Evolutionary conservation across 1,284 basidiomycete species (phyloP).

Genomic region (Cystobasidiaceae sp.): DNA sequence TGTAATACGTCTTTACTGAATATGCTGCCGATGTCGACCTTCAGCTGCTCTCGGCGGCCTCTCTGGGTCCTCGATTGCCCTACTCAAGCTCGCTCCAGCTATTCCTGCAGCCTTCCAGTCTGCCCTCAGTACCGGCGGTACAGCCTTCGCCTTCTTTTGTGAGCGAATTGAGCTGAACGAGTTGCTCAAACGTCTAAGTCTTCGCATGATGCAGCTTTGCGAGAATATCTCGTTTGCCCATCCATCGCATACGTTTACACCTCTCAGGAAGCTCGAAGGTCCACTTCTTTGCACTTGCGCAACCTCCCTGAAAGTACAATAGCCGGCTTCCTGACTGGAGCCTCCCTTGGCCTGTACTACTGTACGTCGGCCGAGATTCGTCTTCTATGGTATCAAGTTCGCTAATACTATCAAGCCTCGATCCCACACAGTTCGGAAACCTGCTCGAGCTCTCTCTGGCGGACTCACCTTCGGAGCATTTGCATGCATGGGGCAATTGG

Average conservation of each 20-base stretch:
- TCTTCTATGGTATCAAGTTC: neutral
- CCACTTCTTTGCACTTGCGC: constrained; percentile 1
- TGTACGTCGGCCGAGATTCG: neutral
- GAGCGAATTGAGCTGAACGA: no score
- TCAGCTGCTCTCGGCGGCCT: constrained; percentile 8
- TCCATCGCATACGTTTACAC: constrained; percentile 2
- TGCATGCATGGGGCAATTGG: constrained; percentile 1
- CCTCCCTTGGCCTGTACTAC: constrained; percentile 6
- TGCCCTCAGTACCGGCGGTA: constrained; percentile 3
- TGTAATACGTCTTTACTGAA: no score
- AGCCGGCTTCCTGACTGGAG: constrained; percentile 21
- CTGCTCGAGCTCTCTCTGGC: neutral
- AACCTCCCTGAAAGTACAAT: constrained; percentile 6
- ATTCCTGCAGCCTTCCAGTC: constrained; percentile 27
- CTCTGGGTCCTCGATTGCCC: constrained; percentile 23
- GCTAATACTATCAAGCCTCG: neutral
- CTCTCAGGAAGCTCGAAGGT: neutral
- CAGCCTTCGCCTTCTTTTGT: constrained; percentile 30
- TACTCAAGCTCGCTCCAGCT: constrained; percentile 17
- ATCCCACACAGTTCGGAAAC: neutral
- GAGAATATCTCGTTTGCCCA: constrained; percentile 12
- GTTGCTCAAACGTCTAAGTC: no score
- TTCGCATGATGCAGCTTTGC: constrained; percentile 7
- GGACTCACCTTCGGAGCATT: constrained; percentile 16
- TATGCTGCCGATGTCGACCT: no score